Evolutionary conservation across 1,284 basidiomycete genomes (phyloP).

Genomic region (Cutaneotrichosporon sp.): DNA sequence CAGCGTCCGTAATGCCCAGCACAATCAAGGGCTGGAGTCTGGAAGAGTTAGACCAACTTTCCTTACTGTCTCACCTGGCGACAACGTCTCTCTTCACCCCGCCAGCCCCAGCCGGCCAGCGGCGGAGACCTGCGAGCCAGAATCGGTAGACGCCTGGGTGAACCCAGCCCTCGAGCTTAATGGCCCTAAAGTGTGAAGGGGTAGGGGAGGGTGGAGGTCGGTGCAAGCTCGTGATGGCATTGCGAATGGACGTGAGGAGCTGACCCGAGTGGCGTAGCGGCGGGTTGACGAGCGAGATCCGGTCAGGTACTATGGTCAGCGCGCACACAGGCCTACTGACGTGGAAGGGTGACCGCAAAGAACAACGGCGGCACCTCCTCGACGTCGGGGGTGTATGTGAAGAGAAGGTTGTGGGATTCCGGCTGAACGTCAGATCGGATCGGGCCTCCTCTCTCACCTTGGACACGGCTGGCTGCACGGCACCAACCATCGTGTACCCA

Average conservation of each 20-base stretch:
- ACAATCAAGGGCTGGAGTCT: constrained; percentile 43
- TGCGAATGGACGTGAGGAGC: constrained; percentile 40
- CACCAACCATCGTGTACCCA: constrained; percentile 39
- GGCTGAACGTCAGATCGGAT: constrained; percentile 28
- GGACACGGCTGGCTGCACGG: constrained; percentile 32
- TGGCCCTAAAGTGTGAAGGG: constrained; percentile 20
- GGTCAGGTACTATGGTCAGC: constrained; percentile 41
- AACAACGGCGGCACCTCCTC: constrained; percentile 34
- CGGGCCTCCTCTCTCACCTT: constrained; percentile 28
- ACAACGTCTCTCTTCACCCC: constrained; percentile 34
- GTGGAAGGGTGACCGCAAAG: constrained; percentile 48
- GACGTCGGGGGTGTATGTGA: constrained; percentile 28
- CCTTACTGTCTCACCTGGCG: constrained; percentile 41
- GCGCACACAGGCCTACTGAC: constrained; percentile 25
- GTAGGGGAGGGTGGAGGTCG: constrained; percentile 7
- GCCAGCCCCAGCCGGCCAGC: constrained; percentile 29
- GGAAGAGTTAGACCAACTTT: too few relatives aligned
- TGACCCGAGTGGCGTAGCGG: constrained; percentile 34
- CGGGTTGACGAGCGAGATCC: constrained; percentile 45
- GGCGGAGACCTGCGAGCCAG: constrained; percentile 45
- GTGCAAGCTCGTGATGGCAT: constrained; percentile 30
- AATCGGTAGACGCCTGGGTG: constrained; percentile 49
- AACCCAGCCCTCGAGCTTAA: constrained; percentile 50
- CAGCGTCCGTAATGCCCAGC: constrained; percentile 35
- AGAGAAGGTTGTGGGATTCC: constrained; percentile 45